Percentiles rank a stretch among this genome's conserved stretches.
Evolutionary conservation across 2,329 filamentous ascomycete genomes (phyloP).

Genomic region (Thelonectria olida): DNA sequence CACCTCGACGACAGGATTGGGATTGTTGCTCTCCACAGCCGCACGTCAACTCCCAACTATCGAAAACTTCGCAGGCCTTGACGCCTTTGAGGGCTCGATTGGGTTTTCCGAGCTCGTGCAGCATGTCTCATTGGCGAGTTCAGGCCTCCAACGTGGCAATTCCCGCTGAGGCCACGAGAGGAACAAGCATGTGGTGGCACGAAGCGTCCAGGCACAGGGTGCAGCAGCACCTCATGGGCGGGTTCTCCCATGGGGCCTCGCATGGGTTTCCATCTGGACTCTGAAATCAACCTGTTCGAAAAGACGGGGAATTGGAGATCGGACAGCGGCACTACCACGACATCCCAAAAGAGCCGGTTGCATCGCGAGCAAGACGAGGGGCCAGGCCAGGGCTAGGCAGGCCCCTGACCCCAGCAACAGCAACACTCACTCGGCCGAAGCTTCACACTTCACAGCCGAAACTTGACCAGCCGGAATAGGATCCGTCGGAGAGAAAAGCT

Average conservation of each 20-base stretch:
- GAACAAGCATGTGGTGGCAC: no score
- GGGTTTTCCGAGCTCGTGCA: background rate
- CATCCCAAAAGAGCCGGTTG: background rate
- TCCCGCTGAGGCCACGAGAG: background rate
- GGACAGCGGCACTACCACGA: background rate
- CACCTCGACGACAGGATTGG: constrained; percentile 18
- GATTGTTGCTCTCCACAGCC: constrained; percentile 8
- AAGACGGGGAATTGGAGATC: background rate
- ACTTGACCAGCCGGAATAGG: background rate
- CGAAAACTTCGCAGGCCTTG: background rate
- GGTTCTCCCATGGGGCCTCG: background rate
- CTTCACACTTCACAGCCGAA: background rate
- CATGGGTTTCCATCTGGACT: background rate
- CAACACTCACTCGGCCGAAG: background rate
- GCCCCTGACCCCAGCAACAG: constrained; percentile 1
- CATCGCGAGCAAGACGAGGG: background rate
- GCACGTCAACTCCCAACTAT: constrained; percentile 8
- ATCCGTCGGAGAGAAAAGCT: background rate
- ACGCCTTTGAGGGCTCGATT: background rate
- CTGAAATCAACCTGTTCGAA: background rate
- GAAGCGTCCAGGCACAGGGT: background rate
- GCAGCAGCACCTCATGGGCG: background rate
- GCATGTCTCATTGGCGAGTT: constrained; percentile 14
- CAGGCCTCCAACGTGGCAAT: constrained; percentile 4
- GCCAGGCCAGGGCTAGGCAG: background rate